Evolutionary conservation across 441 rosid species (phyloP).

Genomic region (Francoa sonchifolia): DNA sequence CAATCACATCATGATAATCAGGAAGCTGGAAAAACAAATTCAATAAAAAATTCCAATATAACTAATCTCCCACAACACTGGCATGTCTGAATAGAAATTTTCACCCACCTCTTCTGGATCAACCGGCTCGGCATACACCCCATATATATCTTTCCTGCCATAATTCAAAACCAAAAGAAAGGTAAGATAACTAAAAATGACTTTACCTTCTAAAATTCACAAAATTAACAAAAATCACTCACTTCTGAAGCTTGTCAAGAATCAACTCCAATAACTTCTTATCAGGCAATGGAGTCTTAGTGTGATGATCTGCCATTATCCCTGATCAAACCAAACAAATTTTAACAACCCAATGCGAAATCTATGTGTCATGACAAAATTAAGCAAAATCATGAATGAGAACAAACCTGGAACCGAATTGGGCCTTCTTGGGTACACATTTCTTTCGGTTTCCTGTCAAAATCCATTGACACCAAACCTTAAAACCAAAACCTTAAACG

Average conservation of each 20-base stretch:
- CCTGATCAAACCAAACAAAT: slow-evolving; percentile 27
- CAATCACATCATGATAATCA: slow-evolving; percentile 70
- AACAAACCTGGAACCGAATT: slow-evolving; percentile 50
- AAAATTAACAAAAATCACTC: slow-evolving; percentile 13
- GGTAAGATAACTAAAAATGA: background rate
- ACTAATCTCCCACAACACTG: background rate
- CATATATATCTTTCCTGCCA: slow-evolving; percentile 73
- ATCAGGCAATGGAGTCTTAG: slow-evolving; percentile 52
- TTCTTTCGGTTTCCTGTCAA: slow-evolving; percentile 50
- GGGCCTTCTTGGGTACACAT: slow-evolving; percentile 19
- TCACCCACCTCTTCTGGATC: slow-evolving; percentile 57
- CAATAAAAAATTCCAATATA: background rate
- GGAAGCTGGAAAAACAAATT: slow-evolving; percentile 52
- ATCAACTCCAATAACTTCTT: slow-evolving; percentile 65
- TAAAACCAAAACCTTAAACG: slow-evolving; percentile 9
- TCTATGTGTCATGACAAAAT: background rate
- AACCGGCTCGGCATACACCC: slow-evolving; percentile 75
- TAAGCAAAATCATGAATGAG: slow-evolving; percentile 8
- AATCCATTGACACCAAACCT: no score
- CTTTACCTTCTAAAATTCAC: background rate
- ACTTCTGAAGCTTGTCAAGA: slow-evolving; percentile 90
- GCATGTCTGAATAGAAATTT: background rate
- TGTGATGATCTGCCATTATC: slow-evolving; percentile 24
- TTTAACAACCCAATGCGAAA: background rate
- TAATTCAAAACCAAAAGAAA: slow-evolving; percentile 7